Base-by-base conservation (phyloP, 345 rosid genomes). In the Eutrema heterophyllum region DNA sequence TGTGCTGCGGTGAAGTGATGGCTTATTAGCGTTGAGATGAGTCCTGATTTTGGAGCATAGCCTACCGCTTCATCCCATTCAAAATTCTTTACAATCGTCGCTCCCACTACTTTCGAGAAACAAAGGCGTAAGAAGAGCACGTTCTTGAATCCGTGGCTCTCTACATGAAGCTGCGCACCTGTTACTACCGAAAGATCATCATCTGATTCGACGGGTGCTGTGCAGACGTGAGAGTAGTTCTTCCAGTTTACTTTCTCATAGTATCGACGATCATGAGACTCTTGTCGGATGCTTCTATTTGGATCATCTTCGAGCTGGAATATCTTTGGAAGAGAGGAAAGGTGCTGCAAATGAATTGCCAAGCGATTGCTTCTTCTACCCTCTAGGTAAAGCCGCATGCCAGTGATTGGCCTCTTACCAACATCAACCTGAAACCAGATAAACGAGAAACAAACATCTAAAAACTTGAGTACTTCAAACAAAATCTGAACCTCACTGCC, bases 1-100 rank as follows among this genome's bases (percentile, higher is more conserved):
- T 87, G 97, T 32, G 85, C 93, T 18, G 92, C 70, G 0, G 97
- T 86, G 85, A 92, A 92, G 72, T 87, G 97, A 67, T 92, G 97
- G 74, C 97, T 95, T 72, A 95, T 90, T 38, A 92, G 82, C 38
- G 97, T 90, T 36, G 97, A 95, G 61, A 95, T 86, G 64, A 92
- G 85, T 33, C 97, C 97, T 0, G 97, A 95, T 71, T 90, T 95
- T 0, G 87, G 84, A 36, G 86, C 83, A 78, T 86, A 64, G 5
- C 93, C 91, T 0, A 89, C 96, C 1, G 96, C 90, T 58, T 92
- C 99, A 53, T 95, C 97, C 99, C 97, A 92, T 77, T 88, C 96
- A 4, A 87, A 84, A 53, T 79, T 84, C 85, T 87, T 95, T 41
- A 83, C 82, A 2, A 59, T 45, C 7, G 82, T 64, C 0, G 92